Base-by-base conservation (phyloP, 345 rosid genomes). In the Dovyalis caffra region DNA sequence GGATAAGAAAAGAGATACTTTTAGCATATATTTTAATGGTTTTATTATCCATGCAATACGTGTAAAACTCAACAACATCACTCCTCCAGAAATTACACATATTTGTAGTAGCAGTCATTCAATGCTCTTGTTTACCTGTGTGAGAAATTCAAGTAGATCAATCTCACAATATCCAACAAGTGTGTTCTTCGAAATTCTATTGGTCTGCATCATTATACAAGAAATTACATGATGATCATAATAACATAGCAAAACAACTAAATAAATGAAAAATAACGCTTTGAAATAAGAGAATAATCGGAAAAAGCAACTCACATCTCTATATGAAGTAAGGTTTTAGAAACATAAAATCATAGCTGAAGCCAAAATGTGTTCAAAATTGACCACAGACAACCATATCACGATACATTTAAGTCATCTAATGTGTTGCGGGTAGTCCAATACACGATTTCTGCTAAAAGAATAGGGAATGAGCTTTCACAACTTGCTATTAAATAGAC, bases 151-250 rank as follows among this genome's bases (percentile, higher is more conserved):
- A 49, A 88, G 89, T 58, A 95, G 84, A 84, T 95, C 92, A 77
- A 92, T 77, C 74, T 95, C 99, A 70, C 92, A 87, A 47, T 88
- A 89, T n/a, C 97, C 99, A 18, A 91, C 62, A n/a, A 92, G 78
- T 74, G 86, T 90, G 85, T 87, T 92, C 85, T 87, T 92, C 6
- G 84, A 86, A 70, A 95, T 51, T 86, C 83, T 89, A 79, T 95
- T 92, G 1, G 97, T 95, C 99, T 95, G 91, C 90, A 86, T 20
- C 73, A 83, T 31, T 49, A 66, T 16, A 26, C 37, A 71, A 71
- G 43, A 28, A 51, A 43, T 64, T 20, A 51, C 8, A 49, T 9
- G 31, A 64, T 49, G 12, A 45, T 20, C 23, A 38, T 14, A 38
- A n/a, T 69, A 49, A 14, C 20, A n/a, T 35, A 38, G 69, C 10